phyloP scores from a whole-genome alignment of 805 yeast genomes.

The Torulaspora microellipsoides region DNA sequence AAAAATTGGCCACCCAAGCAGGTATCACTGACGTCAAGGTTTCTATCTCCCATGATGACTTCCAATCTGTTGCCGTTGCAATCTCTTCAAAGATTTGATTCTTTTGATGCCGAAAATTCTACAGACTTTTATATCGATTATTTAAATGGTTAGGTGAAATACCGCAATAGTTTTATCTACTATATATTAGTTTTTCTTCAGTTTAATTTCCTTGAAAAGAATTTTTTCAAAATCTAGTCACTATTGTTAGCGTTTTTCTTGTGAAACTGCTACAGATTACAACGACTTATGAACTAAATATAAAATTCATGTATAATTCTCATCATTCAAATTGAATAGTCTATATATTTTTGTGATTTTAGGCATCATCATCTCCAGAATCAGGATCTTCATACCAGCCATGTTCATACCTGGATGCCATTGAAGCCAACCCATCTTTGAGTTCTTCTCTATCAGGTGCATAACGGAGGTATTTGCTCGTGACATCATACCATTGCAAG shows the following conservation, averaged over 20 bases:
- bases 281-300: too few relatives aligned
- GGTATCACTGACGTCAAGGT: conserved; percentile 74
- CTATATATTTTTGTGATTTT: background rate
- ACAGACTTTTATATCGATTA: too few relatives aligned
- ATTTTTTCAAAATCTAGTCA: too few relatives aligned
- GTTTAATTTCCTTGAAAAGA: background rate
- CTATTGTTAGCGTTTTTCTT: too few relatives aligned
- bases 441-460: conserved; percentile 52
- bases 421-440: conserved; percentile 43
- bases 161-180: too few relatives aligned
- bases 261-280: too few relatives aligned
- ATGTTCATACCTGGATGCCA: conserved; percentile 45
- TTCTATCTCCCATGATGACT: conserved; percentile 92
- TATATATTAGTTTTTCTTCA: background rate
- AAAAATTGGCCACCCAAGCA: conserved; percentile 61
- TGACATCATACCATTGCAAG: conserved; percentile 31
- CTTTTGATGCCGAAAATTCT: too few relatives aligned
- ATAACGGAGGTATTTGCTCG: conserved; percentile 30
- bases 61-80: conserved; percentile 97
- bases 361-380: conserved; percentile 36
- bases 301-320: too few relatives aligned
- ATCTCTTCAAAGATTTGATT: conserved; percentile 36
- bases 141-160: too few relatives aligned
- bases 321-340: too few relatives aligned
- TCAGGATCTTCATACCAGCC: conserved; percentile 50